A percentile compares a stretch with the other conserved stretches of the same genome.
phyloP scores from a whole-genome alignment of 2,329 filamentous ascomycete species.

The Claviceps africana region DNA sequence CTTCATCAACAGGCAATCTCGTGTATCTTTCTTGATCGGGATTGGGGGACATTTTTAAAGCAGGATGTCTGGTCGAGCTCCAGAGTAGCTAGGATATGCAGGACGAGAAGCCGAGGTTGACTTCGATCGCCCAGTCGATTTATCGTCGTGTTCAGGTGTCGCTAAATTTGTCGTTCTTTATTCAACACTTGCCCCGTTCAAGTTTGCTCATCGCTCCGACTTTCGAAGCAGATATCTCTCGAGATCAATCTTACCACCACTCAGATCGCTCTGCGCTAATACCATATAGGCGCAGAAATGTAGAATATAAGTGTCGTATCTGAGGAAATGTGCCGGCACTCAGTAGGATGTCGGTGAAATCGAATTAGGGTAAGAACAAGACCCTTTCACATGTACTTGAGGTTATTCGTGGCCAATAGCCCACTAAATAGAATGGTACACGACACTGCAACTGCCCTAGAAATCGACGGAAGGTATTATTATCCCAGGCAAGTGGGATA shows the following conservation, averaged over 20 bases:
- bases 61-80: conserved; percentile 18
- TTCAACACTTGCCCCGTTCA: background rate
- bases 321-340: background rate
- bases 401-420: background rate
- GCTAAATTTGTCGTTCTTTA: conserved; percentile 29
- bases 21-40: background rate
- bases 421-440: background rate
- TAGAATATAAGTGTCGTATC: background rate
- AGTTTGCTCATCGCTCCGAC: background rate
- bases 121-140: conserved; percentile 8
- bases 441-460: background rate
- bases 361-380: background rate
- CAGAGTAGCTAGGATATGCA: conserved; percentile 33
- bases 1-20: conserved; percentile 24
- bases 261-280: background rate
- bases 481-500: no score
- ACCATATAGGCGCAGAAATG: background rate
- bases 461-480: no score
- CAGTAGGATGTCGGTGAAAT: background rate
- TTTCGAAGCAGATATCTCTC: background rate
- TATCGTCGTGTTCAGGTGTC: conserved; percentile 37
- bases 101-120: conserved; percentile 26
- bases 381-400: background rate
- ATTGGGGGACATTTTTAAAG: conserved; percentile 1
- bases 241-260: background rate